Base-by-base conservation (phyloP, 768 basidiomycete species). In the Goffeauzyma gilvescens region DNA sequence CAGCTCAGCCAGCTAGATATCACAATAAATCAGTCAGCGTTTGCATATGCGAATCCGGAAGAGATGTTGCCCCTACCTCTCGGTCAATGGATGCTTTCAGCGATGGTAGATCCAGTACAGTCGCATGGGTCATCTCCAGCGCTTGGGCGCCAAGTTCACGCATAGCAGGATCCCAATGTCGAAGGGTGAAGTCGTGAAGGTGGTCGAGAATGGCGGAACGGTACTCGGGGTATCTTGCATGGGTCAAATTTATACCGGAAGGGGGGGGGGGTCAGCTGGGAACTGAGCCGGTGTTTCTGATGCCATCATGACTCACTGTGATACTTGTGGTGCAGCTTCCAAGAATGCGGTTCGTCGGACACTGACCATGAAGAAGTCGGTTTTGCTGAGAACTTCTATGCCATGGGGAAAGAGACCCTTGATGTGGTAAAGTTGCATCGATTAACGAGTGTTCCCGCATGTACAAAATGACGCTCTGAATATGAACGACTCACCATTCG, bases 341-440 rank as follows among this genome's bases (percentile, higher is more conserved):
- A 83, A 65, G 59, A 86, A 93, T 0, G 90, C 78, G 50, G 83
- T 80, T 50, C 79, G 71, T 40, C 84, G 68, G 20, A 84, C 69
- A 53, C 86, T 82, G 45, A 96, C 81, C 30, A 85, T 79, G 66
- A 85, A 95, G 63, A 95, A 96, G 66, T 98, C 93, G 0, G 82
- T 83, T 60, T 83, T 81, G 31, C 77, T 72, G 33, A 98, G 68
- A 20, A 95, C 80, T 56, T 86, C 84, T 49, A 98, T 93, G 2
- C 93, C 93, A 65, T 90, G 79, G 33, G 83, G 78, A 60, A 95
- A 89, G 41, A 89, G 65, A 47, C 73, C 77, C 90, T 96, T 45
- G 9, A 17, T 6, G 25, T 35, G 26, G 21, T 3, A 8, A 31
- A 21, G 13, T 18, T 5, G 10, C 6, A n/a, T 10, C 18, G 17